Evolutionary conservation across 2,329 filamentous ascomycete genomes (phyloP).

Genomic region (Knufia petricola): DNA sequence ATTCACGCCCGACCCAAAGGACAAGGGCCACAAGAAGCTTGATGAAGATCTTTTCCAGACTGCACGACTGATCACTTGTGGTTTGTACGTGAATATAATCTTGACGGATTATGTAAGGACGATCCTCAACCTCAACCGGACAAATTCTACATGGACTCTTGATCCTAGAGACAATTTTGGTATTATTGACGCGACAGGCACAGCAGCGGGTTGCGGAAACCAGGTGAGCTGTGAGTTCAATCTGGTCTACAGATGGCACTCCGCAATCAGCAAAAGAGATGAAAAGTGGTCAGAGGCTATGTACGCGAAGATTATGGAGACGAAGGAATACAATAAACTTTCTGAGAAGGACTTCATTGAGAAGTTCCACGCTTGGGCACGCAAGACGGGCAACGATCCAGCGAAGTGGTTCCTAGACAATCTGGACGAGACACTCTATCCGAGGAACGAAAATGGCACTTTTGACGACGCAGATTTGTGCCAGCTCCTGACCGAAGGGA

Average conservation of each 20-base stretch:
- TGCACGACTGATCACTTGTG: conserved; percentile 35
- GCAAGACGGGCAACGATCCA: conserved; percentile 55
- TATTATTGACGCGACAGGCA: conserved; percentile 35
- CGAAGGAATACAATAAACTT: conserved; percentile 47
- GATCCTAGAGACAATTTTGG: conserved; percentile 22
- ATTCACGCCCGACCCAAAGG: conserved; percentile 27
- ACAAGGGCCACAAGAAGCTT: conserved; percentile 29
- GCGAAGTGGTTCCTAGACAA: conserved; percentile 52
- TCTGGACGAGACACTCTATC: conserved; percentile 50
- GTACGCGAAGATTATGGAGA: conserved; percentile 49
- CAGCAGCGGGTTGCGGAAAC: conserved; percentile 66
- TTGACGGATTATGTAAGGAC: conserved; percentile 24
- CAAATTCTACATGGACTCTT: conserved; percentile 23
- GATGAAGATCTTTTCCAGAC: conserved; percentile 50
- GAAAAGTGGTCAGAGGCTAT: conserved; percentile 70
- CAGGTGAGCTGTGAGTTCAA: conserved; percentile 84
- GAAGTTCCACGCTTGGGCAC: conserved; percentile 55
- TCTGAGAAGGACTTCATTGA: conserved; percentile 51
- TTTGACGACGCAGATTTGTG: conserved; percentile 70
- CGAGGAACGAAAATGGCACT: conserved; percentile 47
- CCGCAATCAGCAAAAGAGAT: conserved; percentile 63
- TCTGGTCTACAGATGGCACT: conserved; percentile 80
- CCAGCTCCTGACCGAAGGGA: conserved; percentile 54
- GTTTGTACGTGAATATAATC: conserved; percentile 25
- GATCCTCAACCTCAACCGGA: conserved; percentile 24